Percentiles rank a stretch among this genome's conserved stretches.
These are phyloP conservation scores for Trichoderma koningiopsis DNA, from an alignment of 2,329 filamentous ascomycete genomes.

Conservation along the genomic window DNA sequence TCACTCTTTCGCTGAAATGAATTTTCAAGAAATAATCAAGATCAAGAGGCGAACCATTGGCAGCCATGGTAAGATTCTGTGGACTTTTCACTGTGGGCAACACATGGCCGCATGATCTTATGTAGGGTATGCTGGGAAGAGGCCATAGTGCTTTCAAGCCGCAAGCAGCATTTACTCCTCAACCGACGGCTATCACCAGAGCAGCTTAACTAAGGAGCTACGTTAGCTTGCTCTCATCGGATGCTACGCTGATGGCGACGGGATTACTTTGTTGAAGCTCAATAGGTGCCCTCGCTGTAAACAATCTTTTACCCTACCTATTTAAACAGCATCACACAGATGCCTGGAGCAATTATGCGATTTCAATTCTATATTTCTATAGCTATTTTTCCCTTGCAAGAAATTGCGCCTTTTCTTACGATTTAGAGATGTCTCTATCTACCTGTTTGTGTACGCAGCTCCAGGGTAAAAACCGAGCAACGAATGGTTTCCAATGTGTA, in stretches of 20 bases:
- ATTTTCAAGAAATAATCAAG: constrained; percentile 49
- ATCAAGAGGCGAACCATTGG: constrained; percentile 36
- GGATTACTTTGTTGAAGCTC: constrained; percentile 43
- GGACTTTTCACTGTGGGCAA: constrained; percentile 37
- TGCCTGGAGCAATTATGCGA: too few relatives aligned
- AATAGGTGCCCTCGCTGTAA: constrained; percentile 44
- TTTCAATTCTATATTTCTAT: too few relatives aligned
- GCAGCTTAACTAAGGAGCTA: constrained; percentile 44
- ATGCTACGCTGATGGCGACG: constrained; percentile 45
- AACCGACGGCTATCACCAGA: constrained; percentile 41
- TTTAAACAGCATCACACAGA: too few relatives aligned
- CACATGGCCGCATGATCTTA: constrained; percentile 39
- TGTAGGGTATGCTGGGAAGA: constrained; percentile 37
- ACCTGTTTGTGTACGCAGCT: constrained; percentile 44
- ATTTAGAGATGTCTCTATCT: constrained; percentile 44
- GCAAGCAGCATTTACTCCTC: constrained; percentile 47
- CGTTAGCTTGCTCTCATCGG: constrained; percentile 38
- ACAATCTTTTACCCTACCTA: constrained; percentile 38
- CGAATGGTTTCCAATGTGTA: constrained; percentile 56
- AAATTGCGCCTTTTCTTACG: constrained; percentile 21
- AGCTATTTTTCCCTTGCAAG: too few relatives aligned
- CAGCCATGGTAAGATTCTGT: constrained; percentile 37
- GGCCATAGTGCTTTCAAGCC: constrained; percentile 48
- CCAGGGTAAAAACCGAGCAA: constrained; percentile 61
- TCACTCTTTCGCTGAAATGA: constrained; percentile 37